Percentiles rank a stretch among this genome's conserved stretches.
These are phyloP conservation scores for Apophysomyces trapeziformis DNA, from an alignment of 371 early-diverging fungal species.

Conservation along the genomic window DNA sequence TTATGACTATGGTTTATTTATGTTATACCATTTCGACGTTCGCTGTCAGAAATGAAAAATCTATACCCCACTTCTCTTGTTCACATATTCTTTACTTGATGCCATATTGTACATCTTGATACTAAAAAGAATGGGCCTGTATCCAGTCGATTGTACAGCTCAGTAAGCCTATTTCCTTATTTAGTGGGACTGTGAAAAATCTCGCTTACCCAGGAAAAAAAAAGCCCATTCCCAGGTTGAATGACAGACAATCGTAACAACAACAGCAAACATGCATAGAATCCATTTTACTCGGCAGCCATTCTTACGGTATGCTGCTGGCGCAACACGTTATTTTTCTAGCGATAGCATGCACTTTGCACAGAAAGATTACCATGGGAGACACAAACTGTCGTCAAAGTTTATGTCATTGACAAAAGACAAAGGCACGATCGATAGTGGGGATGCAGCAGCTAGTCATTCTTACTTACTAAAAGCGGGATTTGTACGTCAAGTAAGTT, in stretches of 20 bases:
- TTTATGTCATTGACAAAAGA: conserved; percentile 44
- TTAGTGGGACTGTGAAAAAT: conserved; percentile 1
- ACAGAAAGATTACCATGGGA: conserved; percentile 32
- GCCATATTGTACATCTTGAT: not conserved
- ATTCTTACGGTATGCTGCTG: not conserved
- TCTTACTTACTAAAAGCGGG: conserved; percentile 55
- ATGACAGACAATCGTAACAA: not conserved
- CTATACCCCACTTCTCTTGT: not conserved
- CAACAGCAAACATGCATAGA: no score
- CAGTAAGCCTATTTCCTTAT: not conserved
- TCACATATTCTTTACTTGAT: not conserved
- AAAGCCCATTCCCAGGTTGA: not conserved
- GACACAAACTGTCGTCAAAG: conserved; percentile 46
- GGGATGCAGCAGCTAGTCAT: conserved; percentile 31
- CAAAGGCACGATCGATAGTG: conserved; percentile 11
- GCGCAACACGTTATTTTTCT: not conserved
- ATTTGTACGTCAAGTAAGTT: conserved; percentile 56
- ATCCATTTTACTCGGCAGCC: no score
- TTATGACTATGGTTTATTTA: conserved; percentile 1
- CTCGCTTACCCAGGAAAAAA: not conserved
- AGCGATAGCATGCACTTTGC: not conserved
- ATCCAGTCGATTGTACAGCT: no score
- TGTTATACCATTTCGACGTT: not conserved
- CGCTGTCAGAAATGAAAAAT: conserved; percentile 1
- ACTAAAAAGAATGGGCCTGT: not conserved